These are phyloP conservation scores for Talaromyces thailandensis DNA, from an alignment of 495 filamentous ascomycete genomes.

Conservation along the genomic window DNA sequence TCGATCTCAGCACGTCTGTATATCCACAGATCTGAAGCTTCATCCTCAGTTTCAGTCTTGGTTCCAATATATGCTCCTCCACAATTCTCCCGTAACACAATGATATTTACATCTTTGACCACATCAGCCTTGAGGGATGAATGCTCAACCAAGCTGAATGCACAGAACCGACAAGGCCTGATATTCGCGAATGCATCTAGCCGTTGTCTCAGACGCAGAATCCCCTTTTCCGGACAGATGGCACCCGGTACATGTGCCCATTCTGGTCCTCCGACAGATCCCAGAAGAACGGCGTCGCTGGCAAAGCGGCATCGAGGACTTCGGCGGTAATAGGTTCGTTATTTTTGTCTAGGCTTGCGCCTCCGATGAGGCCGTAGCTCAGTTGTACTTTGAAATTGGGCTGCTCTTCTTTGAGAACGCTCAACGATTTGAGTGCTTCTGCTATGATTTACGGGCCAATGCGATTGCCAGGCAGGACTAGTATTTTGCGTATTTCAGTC, in stretches of 20 bases:
- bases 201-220: slow-evolving; percentile 25
- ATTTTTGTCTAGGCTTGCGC: slow-evolving; percentile 17
- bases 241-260: slow-evolving; percentile 27
- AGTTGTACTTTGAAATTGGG: slow-evolving; percentile 16
- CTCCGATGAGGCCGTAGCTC: slow-evolving; percentile 19
- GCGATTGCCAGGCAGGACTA: slow-evolving; percentile 18
- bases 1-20: slow-evolving; percentile 83
- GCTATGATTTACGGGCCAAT: slow-evolving; percentile 23
- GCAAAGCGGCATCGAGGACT: slow-evolving; percentile 19
- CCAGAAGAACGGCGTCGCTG: slow-evolving; percentile 30
- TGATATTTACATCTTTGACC: slow-evolving; percentile 55
- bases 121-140: slow-evolving; percentile 66
- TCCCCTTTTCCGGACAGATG: slow-evolving; percentile 26
- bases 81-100: slow-evolving; percentile 85
- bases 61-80: slow-evolving; percentile 45
- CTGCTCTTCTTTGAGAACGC: slow-evolving; percentile 11
- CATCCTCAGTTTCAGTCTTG: slow-evolving; percentile 35
- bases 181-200: slow-evolving; percentile 80
- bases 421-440: slow-evolving; percentile 17
- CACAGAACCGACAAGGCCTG: slow-evolving; percentile 76
- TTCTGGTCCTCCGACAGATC: slow-evolving; percentile 26
- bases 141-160: slow-evolving; percentile 55
- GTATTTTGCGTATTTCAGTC: neutral
- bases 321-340: slow-evolving; percentile 26
- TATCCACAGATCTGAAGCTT: slow-evolving; percentile 89